Conservation (phyloP, 1,284 basidiomycete genomes). For the Farysia itapuensis region DNA sequence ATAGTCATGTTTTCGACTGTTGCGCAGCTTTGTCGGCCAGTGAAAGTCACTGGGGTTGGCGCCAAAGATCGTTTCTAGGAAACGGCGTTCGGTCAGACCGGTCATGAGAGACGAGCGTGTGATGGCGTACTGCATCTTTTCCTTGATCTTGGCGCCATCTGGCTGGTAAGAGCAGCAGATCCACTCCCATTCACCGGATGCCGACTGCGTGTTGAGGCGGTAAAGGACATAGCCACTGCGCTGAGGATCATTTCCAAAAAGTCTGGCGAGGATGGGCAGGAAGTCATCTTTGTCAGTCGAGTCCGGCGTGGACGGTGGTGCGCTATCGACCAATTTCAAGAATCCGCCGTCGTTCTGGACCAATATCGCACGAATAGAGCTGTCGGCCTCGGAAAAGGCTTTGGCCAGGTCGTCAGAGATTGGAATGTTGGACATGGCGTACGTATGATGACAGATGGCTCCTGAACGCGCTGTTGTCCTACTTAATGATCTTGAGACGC, state of each 20-base stretch:
- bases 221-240: conserved; percentile 48
- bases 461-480: too few species aligned
- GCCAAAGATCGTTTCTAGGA: conserved; percentile 51
- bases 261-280: conserved; percentile 21
- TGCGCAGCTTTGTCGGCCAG: conserved; percentile 48
- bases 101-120: conserved; percentile 43
- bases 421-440: conserved; percentile 33
- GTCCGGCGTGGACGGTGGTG: conserved; percentile 11
- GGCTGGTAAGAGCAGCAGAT: conserved; percentile 49
- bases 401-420: conserved; percentile 27
- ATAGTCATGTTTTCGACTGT: conserved; percentile 51
- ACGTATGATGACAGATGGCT: too few species aligned
- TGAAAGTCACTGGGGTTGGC: conserved; percentile 37
- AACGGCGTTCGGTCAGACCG: conserved; percentile 43
- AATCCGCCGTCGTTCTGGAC: conserved; percentile 42
- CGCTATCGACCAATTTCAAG: conserved; percentile 25
- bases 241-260: conserved; percentile 42
- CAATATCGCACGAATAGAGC: conserved; percentile 38
- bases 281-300: conserved; percentile 44
- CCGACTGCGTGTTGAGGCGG: conserved; percentile 43
- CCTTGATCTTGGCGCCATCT: conserved; percentile 47
- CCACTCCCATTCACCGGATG: conserved; percentile 53
- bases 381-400: conserved; percentile 19
- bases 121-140: conserved; percentile 53
- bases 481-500: too few species aligned